Conservation (phyloP, 495 filamentous ascomycete genomes). For the Penicillium cinerascens region DNA sequence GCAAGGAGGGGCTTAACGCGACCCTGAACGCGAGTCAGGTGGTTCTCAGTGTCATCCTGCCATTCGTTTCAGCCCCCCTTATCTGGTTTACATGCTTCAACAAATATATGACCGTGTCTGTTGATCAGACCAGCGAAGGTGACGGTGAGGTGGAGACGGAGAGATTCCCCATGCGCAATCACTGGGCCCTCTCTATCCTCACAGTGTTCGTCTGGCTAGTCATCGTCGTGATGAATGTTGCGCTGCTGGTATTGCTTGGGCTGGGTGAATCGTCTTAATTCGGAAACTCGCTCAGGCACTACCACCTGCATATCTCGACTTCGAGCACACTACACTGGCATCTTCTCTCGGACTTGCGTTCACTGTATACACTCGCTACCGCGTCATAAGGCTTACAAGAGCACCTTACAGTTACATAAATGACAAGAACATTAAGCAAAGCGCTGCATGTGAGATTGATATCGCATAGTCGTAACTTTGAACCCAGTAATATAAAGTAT, state of each 20-base stretch:
- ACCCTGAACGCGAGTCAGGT: slow-evolving; percentile 78
- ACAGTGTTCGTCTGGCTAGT: slow-evolving; percentile 62
- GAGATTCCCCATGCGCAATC: slow-evolving; percentile 58
- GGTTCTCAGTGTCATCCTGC: slow-evolving; percentile 73
- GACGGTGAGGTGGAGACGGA: slow-evolving; percentile 26
- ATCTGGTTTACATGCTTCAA: slow-evolving; percentile 84
- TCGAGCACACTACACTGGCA: background rate
- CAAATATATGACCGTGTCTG: slow-evolving; percentile 72
- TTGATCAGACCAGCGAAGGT: slow-evolving; percentile 22
- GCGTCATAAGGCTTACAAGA: background rate
- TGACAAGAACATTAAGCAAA: background rate
- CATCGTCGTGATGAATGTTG: slow-evolving; percentile 70
- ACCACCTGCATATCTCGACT: background rate
- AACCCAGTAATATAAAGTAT: background rate
- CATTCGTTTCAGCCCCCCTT: slow-evolving; percentile 76
- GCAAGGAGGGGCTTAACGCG: slow-evolving; percentile 63
- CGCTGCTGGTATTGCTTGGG: slow-evolving; percentile 66
- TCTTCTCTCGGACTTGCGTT: background rate
- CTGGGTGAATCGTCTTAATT: slow-evolving; percentile 47
- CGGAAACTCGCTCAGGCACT: background rate
- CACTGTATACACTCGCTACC: background rate
- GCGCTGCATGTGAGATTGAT: slow-evolving; percentile 2
- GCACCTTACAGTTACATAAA: background rate
- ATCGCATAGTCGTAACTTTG: background rate
- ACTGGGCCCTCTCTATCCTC: slow-evolving; percentile 51